Conservation (phyloP, 139 green algal species). For the Chlorella sorokiniana region DNA sequence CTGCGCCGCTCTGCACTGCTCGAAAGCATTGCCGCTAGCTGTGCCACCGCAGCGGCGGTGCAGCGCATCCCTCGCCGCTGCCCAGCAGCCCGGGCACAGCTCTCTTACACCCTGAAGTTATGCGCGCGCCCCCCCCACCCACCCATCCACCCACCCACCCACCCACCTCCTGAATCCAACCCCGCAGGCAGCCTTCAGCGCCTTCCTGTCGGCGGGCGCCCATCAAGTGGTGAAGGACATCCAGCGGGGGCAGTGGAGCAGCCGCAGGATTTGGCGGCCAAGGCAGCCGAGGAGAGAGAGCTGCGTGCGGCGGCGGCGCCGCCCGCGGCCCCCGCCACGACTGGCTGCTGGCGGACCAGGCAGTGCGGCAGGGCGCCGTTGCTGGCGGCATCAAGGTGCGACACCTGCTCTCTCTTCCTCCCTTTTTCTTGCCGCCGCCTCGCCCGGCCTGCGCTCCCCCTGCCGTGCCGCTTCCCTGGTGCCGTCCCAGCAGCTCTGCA, state of each 20-base stretch:
- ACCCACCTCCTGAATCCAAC: background rate
- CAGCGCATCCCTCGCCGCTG: no score
- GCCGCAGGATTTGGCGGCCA: background rate
- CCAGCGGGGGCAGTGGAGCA: conserved; percentile 5
- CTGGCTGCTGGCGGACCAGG: conserved; percentile 9
- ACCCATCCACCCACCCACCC: background rate
- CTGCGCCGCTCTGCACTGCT: no score
- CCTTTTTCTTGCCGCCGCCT: no score
- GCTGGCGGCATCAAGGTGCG: conserved; percentile 10
- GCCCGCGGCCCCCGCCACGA: background rate
- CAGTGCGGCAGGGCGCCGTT: background rate
- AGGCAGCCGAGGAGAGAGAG: background rate
- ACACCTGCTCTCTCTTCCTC: no score
- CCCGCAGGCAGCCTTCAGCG: background rate
- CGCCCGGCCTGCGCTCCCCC: no score
- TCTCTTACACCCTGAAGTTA: no score
- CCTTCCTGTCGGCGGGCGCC: conserved; percentile 11
- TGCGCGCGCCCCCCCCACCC: background rate
- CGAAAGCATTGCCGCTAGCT: no score
- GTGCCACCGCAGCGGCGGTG: no score
- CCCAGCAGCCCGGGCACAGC: no score
- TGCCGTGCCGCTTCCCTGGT: no score
- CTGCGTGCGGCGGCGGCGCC: background rate
- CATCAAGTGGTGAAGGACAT: conserved; percentile 24
- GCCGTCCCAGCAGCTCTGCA: no score